Conservation (phyloP, 2,329 filamentous ascomycete genomes). For the Pseudocercospora macadamiae region DNA sequence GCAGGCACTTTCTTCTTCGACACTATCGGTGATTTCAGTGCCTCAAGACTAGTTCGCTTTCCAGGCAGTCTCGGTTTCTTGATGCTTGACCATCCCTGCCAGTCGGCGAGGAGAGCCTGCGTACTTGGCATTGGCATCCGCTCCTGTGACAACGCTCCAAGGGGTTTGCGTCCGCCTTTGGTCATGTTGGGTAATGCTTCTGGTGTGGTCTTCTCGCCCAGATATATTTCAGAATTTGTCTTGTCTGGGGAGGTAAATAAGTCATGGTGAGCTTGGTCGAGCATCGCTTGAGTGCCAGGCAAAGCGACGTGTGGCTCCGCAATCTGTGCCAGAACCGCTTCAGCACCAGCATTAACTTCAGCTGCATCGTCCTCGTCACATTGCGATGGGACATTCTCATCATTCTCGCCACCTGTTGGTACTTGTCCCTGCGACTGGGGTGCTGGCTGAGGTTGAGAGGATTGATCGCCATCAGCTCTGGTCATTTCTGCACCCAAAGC, state of each 20-base stretch:
- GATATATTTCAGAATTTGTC: conserved; percentile 14
- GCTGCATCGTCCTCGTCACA: not conserved
- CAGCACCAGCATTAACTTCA: not conserved
- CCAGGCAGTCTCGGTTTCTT: conserved; percentile 40
- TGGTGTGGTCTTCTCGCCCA: conserved; percentile 28
- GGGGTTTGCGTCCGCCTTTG: conserved; percentile 29
- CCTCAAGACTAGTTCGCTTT: conserved; percentile 11
- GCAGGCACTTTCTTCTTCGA: conserved; percentile 5
- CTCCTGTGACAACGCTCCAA: conserved; percentile 29
- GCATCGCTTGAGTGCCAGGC: conserved; percentile 35
- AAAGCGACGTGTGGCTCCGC: conserved; percentile 19
- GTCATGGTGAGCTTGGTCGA: conserved; percentile 35
- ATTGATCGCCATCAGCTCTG: conserved; percentile 15
- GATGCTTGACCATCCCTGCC: conserved; percentile 45
- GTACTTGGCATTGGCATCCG: conserved; percentile 41
- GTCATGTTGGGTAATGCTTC: conserved; percentile 39
- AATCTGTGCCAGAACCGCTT: not conserved
- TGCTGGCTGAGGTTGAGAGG: conserved; percentile 21
- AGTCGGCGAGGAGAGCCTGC: conserved; percentile 48
- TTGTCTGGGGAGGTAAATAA: conserved; percentile 36
- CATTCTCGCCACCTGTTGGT: not conserved
- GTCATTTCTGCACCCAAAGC: conserved; percentile 31
- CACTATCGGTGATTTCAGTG: conserved; percentile 20
- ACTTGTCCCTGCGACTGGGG: not conserved
- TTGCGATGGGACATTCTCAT: not conserved